phyloP scores from a whole-genome alignment of 805 yeast species.

The Teunomyces barrocoloradensis region DNA sequence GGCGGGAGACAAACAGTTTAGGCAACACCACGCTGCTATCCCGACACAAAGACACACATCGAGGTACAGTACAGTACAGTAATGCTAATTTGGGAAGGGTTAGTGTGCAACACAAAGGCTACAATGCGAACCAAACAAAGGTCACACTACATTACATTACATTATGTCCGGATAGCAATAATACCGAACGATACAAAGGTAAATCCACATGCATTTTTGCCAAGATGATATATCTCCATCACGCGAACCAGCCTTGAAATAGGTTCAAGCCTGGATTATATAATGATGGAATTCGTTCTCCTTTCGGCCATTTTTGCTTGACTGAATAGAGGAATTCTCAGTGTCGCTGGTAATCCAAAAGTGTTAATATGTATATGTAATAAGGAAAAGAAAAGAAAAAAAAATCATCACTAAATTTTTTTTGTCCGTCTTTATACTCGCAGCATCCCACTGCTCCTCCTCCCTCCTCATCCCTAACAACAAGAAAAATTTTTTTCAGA shows the following conservation, averaged over 20 bases:
- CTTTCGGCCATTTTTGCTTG: constrained; percentile 51
- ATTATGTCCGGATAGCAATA: background rate
- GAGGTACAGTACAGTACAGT: too few relatives aligned
- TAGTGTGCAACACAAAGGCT: background rate
- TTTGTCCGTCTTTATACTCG: constrained; percentile 1
- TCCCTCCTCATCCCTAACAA: background rate
- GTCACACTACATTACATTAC: background rate
- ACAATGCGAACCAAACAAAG: background rate
- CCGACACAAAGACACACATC: background rate
- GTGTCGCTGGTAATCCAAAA: constrained; percentile 50
- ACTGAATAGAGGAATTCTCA: constrained; percentile 37
- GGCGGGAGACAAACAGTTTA: background rate
- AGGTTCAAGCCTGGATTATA: constrained; percentile 30
- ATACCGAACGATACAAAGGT: background rate
- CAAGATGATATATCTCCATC: constrained; percentile 35
- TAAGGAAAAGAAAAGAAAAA: constrained; percentile 14
- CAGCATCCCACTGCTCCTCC: background rate
- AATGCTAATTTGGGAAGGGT: too few relatives aligned
- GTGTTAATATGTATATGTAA: constrained; percentile 26
- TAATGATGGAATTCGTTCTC: constrained; percentile 32
- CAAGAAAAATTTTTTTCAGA: background rate
- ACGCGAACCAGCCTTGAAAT: constrained; percentile 39
- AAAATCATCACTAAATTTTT: constrained; percentile 5
- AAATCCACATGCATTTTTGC: background rate
- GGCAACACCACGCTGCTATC: background rate